phyloP scores from a whole-genome alignment of 306 rosid species.

The Hylodesmum podocarpum region DNA sequence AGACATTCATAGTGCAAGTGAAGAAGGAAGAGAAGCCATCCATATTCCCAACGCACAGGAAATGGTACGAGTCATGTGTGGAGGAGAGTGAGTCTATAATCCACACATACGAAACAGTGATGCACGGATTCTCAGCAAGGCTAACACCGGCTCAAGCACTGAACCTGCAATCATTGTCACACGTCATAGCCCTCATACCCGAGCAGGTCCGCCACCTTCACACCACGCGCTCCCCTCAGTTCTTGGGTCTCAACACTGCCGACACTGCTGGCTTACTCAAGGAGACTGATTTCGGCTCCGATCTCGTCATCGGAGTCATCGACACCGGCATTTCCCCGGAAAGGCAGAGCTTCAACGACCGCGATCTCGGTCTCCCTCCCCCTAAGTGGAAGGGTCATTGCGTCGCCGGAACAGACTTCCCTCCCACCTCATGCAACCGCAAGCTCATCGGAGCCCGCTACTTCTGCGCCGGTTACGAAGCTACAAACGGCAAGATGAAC shows the following conservation, averaged over 20 bases:
- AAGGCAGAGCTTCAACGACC: slow-evolving; percentile 74
- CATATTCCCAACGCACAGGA: slow-evolving; percentile 65
- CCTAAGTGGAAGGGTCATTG: slow-evolving; percentile 81
- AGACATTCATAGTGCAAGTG: slow-evolving; percentile 71
- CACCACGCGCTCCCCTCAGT: slow-evolving; percentile 87
- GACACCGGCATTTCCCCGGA: slow-evolving; percentile 88
- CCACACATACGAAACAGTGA: slow-evolving; percentile 63
- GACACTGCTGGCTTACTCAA: slow-evolving; percentile 67
- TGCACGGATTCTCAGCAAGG: slow-evolving; percentile 81
- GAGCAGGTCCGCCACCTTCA: slow-evolving; percentile 69
- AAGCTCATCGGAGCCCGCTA: slow-evolving; percentile 79
- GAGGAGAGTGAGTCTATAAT: not conserved
- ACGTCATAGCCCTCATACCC: slow-evolving; percentile 57
- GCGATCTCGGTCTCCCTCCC: slow-evolving; percentile 60
- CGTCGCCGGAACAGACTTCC: slow-evolving; percentile 45
- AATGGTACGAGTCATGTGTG: slow-evolving; percentile 76
- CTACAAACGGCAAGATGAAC: slow-evolving; percentile 82
- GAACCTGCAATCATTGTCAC: slow-evolving; percentile 49
- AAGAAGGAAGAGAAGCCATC: slow-evolving; percentile 65
- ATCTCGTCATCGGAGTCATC: slow-evolving; percentile 85
- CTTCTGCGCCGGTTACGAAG: slow-evolving; percentile 69
- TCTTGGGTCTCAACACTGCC: slow-evolving; percentile 63
- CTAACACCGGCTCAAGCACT: slow-evolving; percentile 50
- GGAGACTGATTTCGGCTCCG: slow-evolving; percentile 84
- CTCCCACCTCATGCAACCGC: slow-evolving; percentile 56